Conservation (phyloP, 148 eudicot genomes). For the Fagopyrum esculentum region DNA sequence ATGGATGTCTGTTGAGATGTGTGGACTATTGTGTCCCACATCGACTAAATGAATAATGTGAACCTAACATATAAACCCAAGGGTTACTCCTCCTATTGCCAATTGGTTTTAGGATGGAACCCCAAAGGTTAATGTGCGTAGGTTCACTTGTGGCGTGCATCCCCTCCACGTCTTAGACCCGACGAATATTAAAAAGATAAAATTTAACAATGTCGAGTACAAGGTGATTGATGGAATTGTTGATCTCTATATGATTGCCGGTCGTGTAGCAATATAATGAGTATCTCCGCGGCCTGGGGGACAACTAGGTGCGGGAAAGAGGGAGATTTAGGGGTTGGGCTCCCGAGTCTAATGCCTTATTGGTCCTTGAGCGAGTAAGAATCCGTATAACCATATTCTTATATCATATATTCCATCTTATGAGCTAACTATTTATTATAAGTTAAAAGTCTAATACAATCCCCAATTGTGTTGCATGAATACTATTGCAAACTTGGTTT, state of each 20-base stretch:
- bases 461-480: not conserved
- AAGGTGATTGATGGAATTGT: constrained; percentile 43
- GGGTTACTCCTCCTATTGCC: too few species aligned
- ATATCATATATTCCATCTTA: not conserved
- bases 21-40: too few species aligned
- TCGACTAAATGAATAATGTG: too few species aligned
- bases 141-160: too few species aligned
- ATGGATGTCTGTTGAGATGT: too few species aligned
- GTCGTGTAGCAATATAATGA: constrained; percentile 43
- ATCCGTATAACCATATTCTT: not conserved
- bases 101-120: too few species aligned
- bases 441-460: not conserved
- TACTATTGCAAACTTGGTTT: not conserved
- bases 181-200: too few species aligned
- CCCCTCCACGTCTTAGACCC: too few species aligned
- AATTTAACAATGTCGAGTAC: too few species aligned
- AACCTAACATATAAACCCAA: too few species aligned
- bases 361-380: constrained; percentile 40
- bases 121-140: too few species aligned
- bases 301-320: too few species aligned
- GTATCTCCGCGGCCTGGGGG: not conserved
- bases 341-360: constrained; percentile 48
- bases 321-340: constrained; percentile 17
- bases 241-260: constrained; percentile 37
- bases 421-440: not conserved